Evolutionary conservation across 2,329 filamentous ascomycete species (phyloP), one percentile per base, ranked within the genome.

Genomic region (Amauroascus verrucosus): DNA sequence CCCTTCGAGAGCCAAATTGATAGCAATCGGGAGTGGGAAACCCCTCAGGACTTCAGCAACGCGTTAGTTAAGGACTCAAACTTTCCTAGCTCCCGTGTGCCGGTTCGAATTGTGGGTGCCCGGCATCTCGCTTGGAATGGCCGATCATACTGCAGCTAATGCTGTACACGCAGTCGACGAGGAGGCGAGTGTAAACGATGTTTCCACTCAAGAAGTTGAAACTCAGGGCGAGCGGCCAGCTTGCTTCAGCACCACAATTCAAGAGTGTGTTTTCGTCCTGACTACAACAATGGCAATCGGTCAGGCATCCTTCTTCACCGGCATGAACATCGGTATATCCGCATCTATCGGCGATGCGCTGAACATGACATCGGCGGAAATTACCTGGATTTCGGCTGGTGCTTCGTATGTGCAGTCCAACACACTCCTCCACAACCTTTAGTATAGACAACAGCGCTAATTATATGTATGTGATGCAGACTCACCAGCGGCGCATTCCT

Each of bases 261-360:
- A 84, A 60, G 83, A 86, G 70, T 72, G 80, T 35, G 68, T 82
- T 1, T 86, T 86, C 61, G 79, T 86, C 14, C 64, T 82, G 16
- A 82, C 81, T 37, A 79, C 81, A 8, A 86, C 83, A 1, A 79
- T 85, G 70, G 81, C 82, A 1, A 82, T 84, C 43, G 81, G 78
- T 2, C 81, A 82, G 61, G 76, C 75, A 8, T 76, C 77, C 3
- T 81, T 86, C 59, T 69, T 37, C 33, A 40, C 33, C 14, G 51
- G 48, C 26, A 35, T 51, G 38, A 51, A 51, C 28, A 51, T 51
- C 20, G 48, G 48, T 9, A 45, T 51, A 26, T 26, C 48, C 5
- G 48, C 48, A 13, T 44, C 48, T 7, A 51, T 51, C 28, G 48
- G 30, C 4, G 20, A 51, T 24, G 30, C 37, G 16, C 26, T 51